These are phyloP conservation scores for Medicago ruthenica DNA, from an alignment of 306 rosid species.

Conservation along the genomic window DNA sequence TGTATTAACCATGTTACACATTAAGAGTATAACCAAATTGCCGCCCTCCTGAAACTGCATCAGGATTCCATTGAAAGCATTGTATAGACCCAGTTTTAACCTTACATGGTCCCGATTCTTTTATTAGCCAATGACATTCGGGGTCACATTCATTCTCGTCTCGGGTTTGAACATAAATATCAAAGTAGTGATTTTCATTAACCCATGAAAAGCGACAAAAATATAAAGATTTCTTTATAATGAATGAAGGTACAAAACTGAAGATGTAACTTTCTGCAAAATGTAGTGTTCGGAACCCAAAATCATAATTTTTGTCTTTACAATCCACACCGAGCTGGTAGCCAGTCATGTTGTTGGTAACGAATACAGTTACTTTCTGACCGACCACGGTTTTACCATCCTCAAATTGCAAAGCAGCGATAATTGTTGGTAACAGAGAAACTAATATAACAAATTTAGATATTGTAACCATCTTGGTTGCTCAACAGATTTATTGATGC, in stretches of 20 bases:
- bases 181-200: neutral
- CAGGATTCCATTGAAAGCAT: neutral
- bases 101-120: neutral
- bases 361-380: neutral
- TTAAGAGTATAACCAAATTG: neutral
- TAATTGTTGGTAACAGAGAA: neutral
- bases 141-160: neutral
- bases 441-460: neutral
- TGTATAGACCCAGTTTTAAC: too few species aligned
- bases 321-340: neutral
- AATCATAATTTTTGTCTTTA: conserved; percentile 1
- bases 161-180: neutral
- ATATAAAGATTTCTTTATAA: neutral
- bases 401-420: neutral
- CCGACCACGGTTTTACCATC: neutral
- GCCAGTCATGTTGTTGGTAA: neutral
- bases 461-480: neutral
- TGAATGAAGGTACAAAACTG: neutral
- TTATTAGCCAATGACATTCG: neutral
- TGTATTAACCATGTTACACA: neutral
- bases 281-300: neutral
- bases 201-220: neutral
- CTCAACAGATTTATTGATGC: neutral
- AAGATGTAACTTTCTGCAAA: neutral
- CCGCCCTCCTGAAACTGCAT: neutral